Evolutionary conservation across 257 asterid species (phyloP).

Genomic region (Coffea eugenioides): DNA sequence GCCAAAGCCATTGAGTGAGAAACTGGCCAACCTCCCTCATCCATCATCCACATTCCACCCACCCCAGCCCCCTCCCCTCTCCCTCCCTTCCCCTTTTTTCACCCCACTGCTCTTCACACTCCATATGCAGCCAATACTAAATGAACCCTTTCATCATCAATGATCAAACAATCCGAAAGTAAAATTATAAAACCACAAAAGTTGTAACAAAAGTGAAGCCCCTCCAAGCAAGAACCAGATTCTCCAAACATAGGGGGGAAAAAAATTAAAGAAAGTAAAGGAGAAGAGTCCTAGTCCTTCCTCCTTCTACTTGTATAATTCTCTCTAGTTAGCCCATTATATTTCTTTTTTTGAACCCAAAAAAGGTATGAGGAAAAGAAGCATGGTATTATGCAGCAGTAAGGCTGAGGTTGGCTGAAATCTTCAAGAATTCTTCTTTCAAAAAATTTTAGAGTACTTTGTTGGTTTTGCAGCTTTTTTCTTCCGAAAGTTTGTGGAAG

Average conservation of each 20-base stretch:
- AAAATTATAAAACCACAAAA: constrained; percentile 29
- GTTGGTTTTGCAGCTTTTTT: constrained; percentile 50
- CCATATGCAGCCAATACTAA: constrained; percentile 6
- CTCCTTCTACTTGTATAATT: not conserved
- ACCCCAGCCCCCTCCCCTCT: not conserved
- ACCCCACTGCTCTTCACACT: constrained; percentile 2
- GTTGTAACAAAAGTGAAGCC: constrained; percentile 21
- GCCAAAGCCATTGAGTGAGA: constrained; percentile 41
- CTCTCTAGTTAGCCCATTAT: constrained; percentile 9
- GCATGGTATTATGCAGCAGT: constrained; percentile 22
- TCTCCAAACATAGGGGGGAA: not conserved
- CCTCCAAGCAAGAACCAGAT: constrained; percentile 20
- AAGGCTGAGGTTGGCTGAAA: constrained; percentile 29
- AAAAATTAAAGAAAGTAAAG: constrained; percentile 10
- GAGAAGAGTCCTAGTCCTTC: not conserved
- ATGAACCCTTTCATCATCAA: constrained; percentile 28
- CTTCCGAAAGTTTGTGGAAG: constrained; percentile 40
- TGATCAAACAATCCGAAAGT: constrained; percentile 25
- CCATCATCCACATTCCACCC: not conserved
- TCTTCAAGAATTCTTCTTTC: constrained; percentile 17
- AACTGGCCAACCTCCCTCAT: constrained; percentile 39
- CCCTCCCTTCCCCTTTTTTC: too few species aligned
- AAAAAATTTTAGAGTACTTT: constrained; percentile 1
- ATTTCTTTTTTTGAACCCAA: constrained; percentile 11
- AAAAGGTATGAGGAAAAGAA: constrained; percentile 20